These are phyloP conservation scores for Gossypium armourianum DNA, from an alignment of 441 rosid species.

Conservation along the genomic window DNA sequence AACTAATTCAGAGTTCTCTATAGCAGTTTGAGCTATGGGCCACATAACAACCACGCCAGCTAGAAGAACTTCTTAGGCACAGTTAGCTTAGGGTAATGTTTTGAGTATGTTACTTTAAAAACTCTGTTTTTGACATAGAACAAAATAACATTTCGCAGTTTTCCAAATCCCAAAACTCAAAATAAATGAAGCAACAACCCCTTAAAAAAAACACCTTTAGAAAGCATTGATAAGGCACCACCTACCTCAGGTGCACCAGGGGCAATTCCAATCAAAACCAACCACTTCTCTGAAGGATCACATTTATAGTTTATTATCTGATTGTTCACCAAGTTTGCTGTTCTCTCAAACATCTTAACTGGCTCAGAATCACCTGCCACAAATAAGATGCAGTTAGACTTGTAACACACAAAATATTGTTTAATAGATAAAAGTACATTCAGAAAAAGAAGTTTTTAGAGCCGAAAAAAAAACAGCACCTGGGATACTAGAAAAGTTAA, in stretches of 20 bases:
- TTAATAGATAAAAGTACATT: neutral
- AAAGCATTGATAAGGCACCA: neutral
- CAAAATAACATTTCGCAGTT: neutral
- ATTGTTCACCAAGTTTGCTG: conserved; percentile 83
- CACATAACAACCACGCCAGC: neutral
- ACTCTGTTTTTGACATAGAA: neutral
- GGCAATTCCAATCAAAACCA: conserved; percentile 94
- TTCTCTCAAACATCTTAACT: conserved; percentile 90
- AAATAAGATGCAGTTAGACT: neutral
- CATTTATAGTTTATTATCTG: conserved; percentile 92
- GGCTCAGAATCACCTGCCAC: conserved; percentile 86
- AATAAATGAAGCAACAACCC: neutral
- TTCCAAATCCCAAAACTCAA: neutral
- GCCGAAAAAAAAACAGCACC: neutral
- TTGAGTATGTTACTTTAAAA: neutral
- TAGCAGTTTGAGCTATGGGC: neutral
- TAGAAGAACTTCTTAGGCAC: neutral
- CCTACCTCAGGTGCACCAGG: conserved; percentile 96
- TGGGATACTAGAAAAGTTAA: neutral
- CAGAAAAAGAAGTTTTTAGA: neutral
- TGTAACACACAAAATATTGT: neutral
- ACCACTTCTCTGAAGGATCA: conserved; percentile 92
- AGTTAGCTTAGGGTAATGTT: neutral
- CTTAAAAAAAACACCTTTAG: neutral
- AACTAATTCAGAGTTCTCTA: conserved; percentile 2